Evolutionary conservation across 139 green algal species (phyloP), one percentile per base, ranked within the genome.

Genomic region (Yamagishiella unicocca): DNA sequence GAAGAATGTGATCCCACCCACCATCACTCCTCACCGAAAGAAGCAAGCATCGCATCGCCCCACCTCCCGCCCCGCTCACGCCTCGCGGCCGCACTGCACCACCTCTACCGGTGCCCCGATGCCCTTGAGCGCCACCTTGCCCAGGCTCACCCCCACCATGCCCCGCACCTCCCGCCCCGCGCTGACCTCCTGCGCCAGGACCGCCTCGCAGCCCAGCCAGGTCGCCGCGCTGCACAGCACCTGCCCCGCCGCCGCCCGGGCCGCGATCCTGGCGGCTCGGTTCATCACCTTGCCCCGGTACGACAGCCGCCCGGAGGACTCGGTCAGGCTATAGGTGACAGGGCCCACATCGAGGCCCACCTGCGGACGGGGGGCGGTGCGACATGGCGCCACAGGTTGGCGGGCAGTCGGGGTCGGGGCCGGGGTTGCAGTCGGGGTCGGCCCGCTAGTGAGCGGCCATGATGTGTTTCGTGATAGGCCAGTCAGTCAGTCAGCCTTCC

Each of bases 261-360:
- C 31, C 38, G 78, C 78, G 78, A 85, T 85, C 29, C 78, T 58
- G n/a, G 78, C 78, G 8, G 78, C 78, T 31, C 78, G 78, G 55
- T 85, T 85, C 78, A 85, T 85, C 37, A 58, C 14, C 29, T 58
- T 24, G n/a, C 78, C 76, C 4, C 78, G 58, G 58, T 85, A 85
- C 14, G 61, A 40, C 78, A 85, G 74, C 29, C 78, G 78, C 27
- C 78, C 78, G 25, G 78, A 75, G 58, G 58, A 61, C 37, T 58
- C 78, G 61, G 74, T 85, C 37, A 85, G 55, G 27, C 21, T 40
- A 40, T 73, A 58, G 21, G 58, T 25, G 58, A 85, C 78, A 19
- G 62, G 40, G 58, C 78, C 78, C 25, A 46, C n/a, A n/a, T 85
- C 78, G 9, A 85, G 53, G 37, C 78, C 78, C 38, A 85, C 78